Evolutionary conservation across 2,329 filamentous ascomycete genomes (phyloP).

Genomic region (Penicillium sp.): DNA sequence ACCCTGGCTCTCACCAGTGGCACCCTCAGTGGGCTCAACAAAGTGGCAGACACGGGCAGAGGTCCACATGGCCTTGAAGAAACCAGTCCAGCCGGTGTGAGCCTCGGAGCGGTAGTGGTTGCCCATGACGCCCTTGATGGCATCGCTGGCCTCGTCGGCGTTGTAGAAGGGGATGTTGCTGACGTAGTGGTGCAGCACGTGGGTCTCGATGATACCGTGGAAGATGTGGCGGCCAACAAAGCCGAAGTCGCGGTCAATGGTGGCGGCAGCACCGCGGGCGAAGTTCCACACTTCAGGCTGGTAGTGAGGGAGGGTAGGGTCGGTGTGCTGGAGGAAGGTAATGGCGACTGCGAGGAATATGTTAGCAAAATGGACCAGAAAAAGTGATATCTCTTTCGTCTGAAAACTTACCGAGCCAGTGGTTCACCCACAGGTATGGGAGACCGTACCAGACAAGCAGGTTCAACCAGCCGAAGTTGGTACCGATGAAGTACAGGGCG

Average conservation of each 20-base stretch:
- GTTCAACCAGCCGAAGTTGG: slow-evolving; percentile 80
- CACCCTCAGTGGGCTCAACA: slow-evolving; percentile 87
- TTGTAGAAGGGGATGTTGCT: slow-evolving; percentile 96
- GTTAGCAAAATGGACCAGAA: slow-evolving; percentile 6
- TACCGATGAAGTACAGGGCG: slow-evolving; percentile 67
- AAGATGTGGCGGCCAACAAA: slow-evolving; percentile 89
- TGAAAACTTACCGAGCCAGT: slow-evolving; percentile 83
- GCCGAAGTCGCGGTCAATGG: slow-evolving; percentile 95
- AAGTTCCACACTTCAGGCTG: slow-evolving; percentile 84
- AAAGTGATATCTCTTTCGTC: not conserved
- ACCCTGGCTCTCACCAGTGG: slow-evolving; percentile 75
- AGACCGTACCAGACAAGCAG: slow-evolving; percentile 91
- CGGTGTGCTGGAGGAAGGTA: slow-evolving; percentile 96
- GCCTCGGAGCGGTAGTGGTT: slow-evolving; percentile 87
- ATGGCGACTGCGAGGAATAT: slow-evolving; percentile 69
- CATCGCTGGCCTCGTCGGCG: slow-evolving; percentile 89
- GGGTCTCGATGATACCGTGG: slow-evolving; percentile 96
- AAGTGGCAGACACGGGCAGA: slow-evolving; percentile 89
- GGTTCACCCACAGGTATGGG: slow-evolving; percentile 97
- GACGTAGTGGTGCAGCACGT: slow-evolving; percentile 97
- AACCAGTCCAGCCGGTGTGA: slow-evolving; percentile 73
- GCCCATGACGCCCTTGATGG: slow-evolving; percentile 94
- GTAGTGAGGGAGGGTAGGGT: slow-evolving; percentile 92
- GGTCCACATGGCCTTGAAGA: slow-evolving; percentile 78
- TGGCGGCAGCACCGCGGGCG: slow-evolving; percentile 87